Evolutionary conservation across 106 monocot genomes (phyloP).

Genomic region (Ottelia alismoides): DNA sequence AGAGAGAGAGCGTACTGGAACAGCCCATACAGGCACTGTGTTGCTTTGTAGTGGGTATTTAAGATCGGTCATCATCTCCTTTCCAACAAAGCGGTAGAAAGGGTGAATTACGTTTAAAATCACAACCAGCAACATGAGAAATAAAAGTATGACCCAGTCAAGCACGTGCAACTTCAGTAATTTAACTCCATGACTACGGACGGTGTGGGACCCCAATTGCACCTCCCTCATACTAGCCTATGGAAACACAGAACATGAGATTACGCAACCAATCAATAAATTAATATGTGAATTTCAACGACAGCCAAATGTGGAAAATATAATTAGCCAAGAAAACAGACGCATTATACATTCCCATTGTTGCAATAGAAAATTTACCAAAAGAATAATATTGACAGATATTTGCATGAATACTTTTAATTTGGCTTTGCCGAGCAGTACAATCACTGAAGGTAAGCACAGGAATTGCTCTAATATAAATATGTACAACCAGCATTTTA

Average conservation of each 20-base stretch:
- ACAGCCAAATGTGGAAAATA: no score
- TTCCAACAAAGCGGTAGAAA: constrained; percentile 16
- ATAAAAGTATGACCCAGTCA: constrained; percentile 12
- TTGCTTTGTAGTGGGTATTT: constrained; percentile 17
- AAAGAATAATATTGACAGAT: no score
- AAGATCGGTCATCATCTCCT: constrained; percentile 18
- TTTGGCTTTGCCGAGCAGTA: no score
- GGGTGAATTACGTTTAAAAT: constrained; percentile 18
- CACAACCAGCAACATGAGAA: constrained; percentile 5
- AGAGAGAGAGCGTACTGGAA: constrained; percentile 6
- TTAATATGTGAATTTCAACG: no score
- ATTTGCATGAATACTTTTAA: no score
- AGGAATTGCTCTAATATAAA: no score
- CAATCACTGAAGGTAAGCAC: no score
- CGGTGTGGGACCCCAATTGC: constrained; percentile 6
- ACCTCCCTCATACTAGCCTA: constrained; percentile 11
- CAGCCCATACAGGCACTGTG: constrained; percentile 14
- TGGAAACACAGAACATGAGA: not conserved
- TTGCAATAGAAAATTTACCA: no score
- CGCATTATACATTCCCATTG: no score
- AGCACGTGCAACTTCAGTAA: constrained; percentile 9
- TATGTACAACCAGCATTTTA: no score
- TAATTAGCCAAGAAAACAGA: no score
- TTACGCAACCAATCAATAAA: no score
- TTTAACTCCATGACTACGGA: constrained; percentile 4